Percentiles rank a stretch among this genome's conserved stretches.
Evolutionary conservation across 1,284 basidiomycete genomes (phyloP).

Genomic region (Ceratorhiza oryzae-sativae): DNA sequence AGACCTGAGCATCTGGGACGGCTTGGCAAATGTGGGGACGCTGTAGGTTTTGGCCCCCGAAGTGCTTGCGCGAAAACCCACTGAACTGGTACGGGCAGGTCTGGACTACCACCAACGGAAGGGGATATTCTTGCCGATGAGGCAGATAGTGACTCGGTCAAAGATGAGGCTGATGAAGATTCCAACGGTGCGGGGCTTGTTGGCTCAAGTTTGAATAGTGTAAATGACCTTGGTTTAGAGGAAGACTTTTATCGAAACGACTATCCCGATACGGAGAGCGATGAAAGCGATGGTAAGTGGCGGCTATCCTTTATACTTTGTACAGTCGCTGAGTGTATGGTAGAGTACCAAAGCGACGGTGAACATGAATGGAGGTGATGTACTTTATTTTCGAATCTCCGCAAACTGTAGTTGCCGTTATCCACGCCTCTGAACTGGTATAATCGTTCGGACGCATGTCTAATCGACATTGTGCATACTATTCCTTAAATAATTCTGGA

Average conservation of each 20-base stretch:
- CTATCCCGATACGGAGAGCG: conserved; percentile 40
- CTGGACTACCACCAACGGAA: conserved; percentile 39
- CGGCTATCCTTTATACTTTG: no score
- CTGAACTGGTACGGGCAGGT: conserved; percentile 12
- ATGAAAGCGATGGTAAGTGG: conserved; percentile 34
- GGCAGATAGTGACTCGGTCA: conserved; percentile 39
- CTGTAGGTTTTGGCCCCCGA: conserved; percentile 23
- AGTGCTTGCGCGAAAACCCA: background rate
- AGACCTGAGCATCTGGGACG: conserved; percentile 32
- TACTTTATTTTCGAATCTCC: conserved; percentile 1
- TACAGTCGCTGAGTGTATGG: background rate
- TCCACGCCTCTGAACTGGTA: background rate
- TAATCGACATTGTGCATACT: background rate
- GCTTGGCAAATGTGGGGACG: conserved; percentile 39
- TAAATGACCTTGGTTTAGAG: conserved; percentile 23
- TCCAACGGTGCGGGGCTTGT: conserved; percentile 36
- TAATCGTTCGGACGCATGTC: background rate
- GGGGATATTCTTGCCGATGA: conserved; percentile 39
- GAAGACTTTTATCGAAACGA: conserved; percentile 42
- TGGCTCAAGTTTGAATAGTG: background rate
- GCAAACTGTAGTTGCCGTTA: background rate
- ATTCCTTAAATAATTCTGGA: conserved; percentile 3
- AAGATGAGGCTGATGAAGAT: conserved; percentile 42
- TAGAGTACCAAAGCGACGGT: conserved; percentile 29
- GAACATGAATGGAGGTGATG: conserved; percentile 36